These are phyloP conservation scores for Geoglossum glabrum DNA, from an alignment of 495 filamentous ascomycete genomes.

Conservation along the genomic window DNA sequence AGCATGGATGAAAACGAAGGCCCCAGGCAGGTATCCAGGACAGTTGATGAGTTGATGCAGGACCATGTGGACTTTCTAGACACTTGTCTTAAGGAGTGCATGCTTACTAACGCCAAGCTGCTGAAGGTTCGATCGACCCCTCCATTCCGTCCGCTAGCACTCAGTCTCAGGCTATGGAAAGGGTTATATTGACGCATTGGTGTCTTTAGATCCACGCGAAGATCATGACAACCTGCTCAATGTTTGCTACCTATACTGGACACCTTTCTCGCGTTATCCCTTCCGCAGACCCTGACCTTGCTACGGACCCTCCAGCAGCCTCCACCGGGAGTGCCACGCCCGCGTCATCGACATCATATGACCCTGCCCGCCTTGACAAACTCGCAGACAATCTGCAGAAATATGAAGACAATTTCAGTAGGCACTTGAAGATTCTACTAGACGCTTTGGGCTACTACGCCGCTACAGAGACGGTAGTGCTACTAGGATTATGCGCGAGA, in stretches of 20 bases:
- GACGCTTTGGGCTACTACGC: slow-evolving; percentile 93
- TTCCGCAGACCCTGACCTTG: slow-evolving; percentile 47
- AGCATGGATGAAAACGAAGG: slow-evolving; percentile 18
- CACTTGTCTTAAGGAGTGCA: slow-evolving; percentile 95
- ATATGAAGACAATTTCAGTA: slow-evolving; percentile 81
- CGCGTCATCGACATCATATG: slow-evolving; percentile 19
- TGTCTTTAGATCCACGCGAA: slow-evolving; percentile 72
- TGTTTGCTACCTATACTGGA: slow-evolving; percentile 74
- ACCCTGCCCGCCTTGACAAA: slow-evolving; percentile 49
- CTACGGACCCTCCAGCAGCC: slow-evolving; percentile 14
- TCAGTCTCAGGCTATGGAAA: not conserved
- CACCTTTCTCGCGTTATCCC: slow-evolving; percentile 60
- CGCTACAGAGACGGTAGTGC: slow-evolving; percentile 87
- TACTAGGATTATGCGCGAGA: slow-evolving; percentile 66
- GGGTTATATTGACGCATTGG: not conserved
- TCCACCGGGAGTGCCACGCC: slow-evolving; percentile 8
- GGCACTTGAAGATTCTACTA: slow-evolving; percentile 76
- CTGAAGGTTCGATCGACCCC: slow-evolving; percentile 42
- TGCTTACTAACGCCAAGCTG: slow-evolving; percentile 90
- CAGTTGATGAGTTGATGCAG: slow-evolving; percentile 95
- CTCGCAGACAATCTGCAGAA: slow-evolving; percentile 66
- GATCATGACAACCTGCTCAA: slow-evolving; percentile 74
- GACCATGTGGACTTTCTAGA: slow-evolving; percentile 97
- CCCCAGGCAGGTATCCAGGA: slow-evolving; percentile 28
- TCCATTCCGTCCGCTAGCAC: not conserved